Evolutionary conservation across 495 filamentous ascomycete species (phyloP).

Genomic region (Penicillium crystallinum): DNA sequence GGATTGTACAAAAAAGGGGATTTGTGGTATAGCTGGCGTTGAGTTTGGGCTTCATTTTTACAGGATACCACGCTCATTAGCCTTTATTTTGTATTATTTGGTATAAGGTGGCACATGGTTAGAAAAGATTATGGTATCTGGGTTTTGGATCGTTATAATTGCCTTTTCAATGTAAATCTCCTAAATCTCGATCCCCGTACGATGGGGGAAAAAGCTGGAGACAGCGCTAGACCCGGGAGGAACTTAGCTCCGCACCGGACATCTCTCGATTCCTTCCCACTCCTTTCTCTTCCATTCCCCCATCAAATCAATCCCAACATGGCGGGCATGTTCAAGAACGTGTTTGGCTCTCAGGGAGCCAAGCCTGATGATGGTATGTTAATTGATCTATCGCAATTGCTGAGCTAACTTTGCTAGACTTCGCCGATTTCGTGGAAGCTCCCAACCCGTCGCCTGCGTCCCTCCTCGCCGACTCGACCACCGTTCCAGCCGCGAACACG

Average conservation of each 20-base stretch:
- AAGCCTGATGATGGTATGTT: constrained; percentile 58
- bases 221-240: constrained; percentile 21
- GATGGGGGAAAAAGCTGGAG: constrained; percentile 17
- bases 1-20: constrained; percentile 25
- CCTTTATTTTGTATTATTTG: constrained; percentile 13
- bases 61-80: constrained; percentile 27
- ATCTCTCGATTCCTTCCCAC: constrained; percentile 23
- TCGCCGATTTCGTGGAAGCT: constrained; percentile 71
- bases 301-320: constrained; percentile 36
- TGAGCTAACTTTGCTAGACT: constrained; percentile 47
- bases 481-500: constrained; percentile 42
- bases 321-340: constrained; percentile 63
- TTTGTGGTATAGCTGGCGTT: constrained; percentile 14
- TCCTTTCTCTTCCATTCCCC: constrained; percentile 25
- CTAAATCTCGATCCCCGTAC: not conserved
- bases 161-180: not conserved
- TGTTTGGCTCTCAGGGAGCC: constrained; percentile 56
- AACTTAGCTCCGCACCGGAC: constrained; percentile 25
- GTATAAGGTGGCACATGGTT: not conserved
- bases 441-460: constrained; percentile 57
- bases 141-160: not conserved
- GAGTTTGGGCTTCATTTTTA: constrained; percentile 14
- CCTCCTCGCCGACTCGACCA: constrained; percentile 36
- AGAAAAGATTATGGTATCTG: constrained; percentile 2
- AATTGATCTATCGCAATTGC: constrained; percentile 8